Evolutionary conservation across 1,139 yeast genomes (phyloP), one percentile per base, ranked within the genome.

Genomic region (Yamadazyma oceani): DNA sequence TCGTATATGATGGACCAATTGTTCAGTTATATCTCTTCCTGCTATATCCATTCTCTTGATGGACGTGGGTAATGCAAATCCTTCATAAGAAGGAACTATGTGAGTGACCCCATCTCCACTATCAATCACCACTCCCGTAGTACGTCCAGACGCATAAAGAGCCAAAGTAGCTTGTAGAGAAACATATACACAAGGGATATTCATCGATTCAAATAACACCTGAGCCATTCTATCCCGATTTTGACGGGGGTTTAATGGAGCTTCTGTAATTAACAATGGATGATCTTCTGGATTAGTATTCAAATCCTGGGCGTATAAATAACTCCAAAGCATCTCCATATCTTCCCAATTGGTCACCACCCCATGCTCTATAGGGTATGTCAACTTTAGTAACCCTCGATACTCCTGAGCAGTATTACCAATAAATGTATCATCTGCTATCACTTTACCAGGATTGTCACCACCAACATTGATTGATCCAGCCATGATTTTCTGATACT

Each of bases 31-130:
- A 51, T 89, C 96, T 36, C 95, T 62, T 0, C 97, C 97, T 0
- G 95, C 97, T 21, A 88, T 62, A 55, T 89, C 95, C 50, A 85
- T 72, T 41, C 97, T 64, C 55, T 78, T 78, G 13, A 87, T 79
- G 2, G 94, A 81, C 2, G 82, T 72, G 0, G 90, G 82, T 19
- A 90, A 59, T 6, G 92, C 72, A 58, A 87, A 89, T 4, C 97
- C 97, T 43, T 88, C 92, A 58, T 77, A 90, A 0, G 92, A 88
- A 0, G 97, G 96, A 1, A 88, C 95, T 7, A 87, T 74, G 55
- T 86, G 92, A 32, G 85, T 78, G 17, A 88, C 95, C 3, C 97
- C 97, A 56, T 90, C 97, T 3, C 97, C 97, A 27, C 85, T 78
- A 57, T 90, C 97, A 11, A 90, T 59, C 9, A 88, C 95, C 28